phyloP scores from a whole-genome alignment of 202 grass and related monocot genomes.

The Miscanthus sacchariflorus region DNA sequence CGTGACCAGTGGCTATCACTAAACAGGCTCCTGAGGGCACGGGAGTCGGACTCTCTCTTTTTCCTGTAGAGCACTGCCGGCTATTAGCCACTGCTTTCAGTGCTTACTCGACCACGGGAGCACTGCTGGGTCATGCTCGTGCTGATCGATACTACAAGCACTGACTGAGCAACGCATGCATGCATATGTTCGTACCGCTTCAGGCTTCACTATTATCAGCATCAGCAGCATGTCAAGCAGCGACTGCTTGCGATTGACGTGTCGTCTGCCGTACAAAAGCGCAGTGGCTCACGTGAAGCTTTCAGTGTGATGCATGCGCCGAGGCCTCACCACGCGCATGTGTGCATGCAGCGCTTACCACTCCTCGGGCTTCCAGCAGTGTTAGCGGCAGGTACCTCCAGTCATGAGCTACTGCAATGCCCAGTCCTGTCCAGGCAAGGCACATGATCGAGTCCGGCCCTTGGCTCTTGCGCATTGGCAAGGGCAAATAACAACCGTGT shows the following conservation, averaged over 20 bases:
- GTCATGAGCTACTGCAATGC: slow-evolving; percentile 13
- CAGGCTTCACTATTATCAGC: neutral
- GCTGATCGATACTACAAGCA: neutral
- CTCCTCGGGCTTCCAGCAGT: neutral
- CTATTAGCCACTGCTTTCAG: neutral
- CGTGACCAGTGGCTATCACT: neutral
- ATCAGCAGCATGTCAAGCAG: neutral
- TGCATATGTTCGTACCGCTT: neutral
- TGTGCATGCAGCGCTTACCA: neutral
- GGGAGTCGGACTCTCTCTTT: neutral
- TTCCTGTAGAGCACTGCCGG: neutral
- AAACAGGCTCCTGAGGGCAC: neutral
- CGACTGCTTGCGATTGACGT: neutral
- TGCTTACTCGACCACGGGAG: too few relatives aligned
- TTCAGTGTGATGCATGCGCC: neutral
- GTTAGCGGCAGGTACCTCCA: neutral
- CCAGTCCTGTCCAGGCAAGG: neutral
- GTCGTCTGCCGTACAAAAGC: neutral
- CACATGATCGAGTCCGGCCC: neutral
- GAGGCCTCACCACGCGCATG: neutral
- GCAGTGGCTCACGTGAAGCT: slow-evolving; percentile 37
- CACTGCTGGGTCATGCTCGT: too few relatives aligned
- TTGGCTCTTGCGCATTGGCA: too few relatives aligned
- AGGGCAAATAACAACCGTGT: too few relatives aligned
- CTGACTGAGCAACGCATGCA: neutral